phyloP scores from a whole-genome alignment of 306 rosid genomes.

The Castanea sativa region DNA sequence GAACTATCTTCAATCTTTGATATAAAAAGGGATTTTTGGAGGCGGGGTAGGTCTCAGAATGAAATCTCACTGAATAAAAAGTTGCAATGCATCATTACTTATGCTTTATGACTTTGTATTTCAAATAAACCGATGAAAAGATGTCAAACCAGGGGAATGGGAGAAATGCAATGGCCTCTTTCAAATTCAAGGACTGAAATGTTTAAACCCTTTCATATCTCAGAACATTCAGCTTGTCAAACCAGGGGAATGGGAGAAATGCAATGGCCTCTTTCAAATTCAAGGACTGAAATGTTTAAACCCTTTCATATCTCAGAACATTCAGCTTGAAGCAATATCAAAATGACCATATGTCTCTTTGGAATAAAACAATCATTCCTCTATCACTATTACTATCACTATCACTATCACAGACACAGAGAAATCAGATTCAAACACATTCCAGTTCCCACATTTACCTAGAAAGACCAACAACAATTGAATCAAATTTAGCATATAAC shows the following conservation, averaged over 20 bases:
- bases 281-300: background rate
- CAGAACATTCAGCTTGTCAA: background rate
- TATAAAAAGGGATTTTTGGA: background rate
- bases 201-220: background rate
- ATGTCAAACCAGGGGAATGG: background rate
- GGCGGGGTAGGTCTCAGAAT: background rate
- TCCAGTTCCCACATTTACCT: background rate
- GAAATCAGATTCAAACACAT: background rate
- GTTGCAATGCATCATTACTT: background rate
- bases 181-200: background rate
- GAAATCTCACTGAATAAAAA: background rate
- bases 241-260: background rate
- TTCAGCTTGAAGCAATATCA: background rate
- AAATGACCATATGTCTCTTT: background rate
- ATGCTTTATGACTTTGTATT: background rate
- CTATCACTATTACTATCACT: background rate
- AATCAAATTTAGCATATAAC: background rate
- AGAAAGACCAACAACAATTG: background rate
- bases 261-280: background rate
- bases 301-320: background rate
- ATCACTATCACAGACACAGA: background rate
- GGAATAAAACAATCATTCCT: background rate
- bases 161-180: background rate
- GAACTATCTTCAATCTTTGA: background rate
- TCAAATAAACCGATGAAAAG: background rate